Evolutionary conservation across 2,329 filamentous ascomycete species (phyloP).

Genomic region (Fusarium pseudocircinatum): DNA sequence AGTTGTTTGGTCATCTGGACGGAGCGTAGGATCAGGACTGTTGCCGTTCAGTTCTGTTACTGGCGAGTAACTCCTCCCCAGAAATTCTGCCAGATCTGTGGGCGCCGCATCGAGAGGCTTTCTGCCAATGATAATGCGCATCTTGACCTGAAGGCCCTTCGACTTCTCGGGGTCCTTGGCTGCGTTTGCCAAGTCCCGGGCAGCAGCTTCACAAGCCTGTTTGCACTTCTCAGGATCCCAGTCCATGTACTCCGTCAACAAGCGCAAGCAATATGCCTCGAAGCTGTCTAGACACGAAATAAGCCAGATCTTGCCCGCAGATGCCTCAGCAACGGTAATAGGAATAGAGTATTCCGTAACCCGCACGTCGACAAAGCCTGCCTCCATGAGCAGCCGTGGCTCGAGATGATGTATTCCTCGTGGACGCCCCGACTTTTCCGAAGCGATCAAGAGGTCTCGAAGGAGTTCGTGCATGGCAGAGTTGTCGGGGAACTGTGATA

Average conservation of each 20-base stretch:
- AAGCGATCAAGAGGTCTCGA: constrained; percentile 55
- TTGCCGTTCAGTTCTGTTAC: constrained; percentile 29
- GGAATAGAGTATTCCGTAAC: constrained; percentile 60
- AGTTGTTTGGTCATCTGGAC: constrained; percentile 26
- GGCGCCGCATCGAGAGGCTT: constrained; percentile 54
- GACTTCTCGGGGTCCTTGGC: constrained; percentile 57
- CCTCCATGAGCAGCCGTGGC: constrained; percentile 55
- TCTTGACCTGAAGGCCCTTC: constrained; percentile 57
- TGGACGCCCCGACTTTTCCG: constrained; percentile 56
- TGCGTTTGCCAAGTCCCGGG: constrained; percentile 58
- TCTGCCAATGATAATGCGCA: constrained; percentile 59
- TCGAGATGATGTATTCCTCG: constrained; percentile 58
- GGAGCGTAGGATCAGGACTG: constrained; percentile 40
- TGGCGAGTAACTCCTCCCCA: constrained; percentile 31
- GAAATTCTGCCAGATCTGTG: constrained; percentile 28
- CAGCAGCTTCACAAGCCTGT: constrained; percentile 57
- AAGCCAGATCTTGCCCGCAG: constrained; percentile 64
- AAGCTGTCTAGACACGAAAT: constrained; percentile 61
- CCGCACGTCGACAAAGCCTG: constrained; percentile 63
- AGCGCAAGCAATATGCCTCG: constrained; percentile 59
- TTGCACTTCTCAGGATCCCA: constrained; percentile 62
- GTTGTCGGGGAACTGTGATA: constrained; percentile 52
- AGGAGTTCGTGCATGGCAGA: constrained; percentile 57
- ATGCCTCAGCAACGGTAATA: constrained; percentile 55
- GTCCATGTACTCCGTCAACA: constrained; percentile 62